Base-by-base conservation (phyloP, 2,329 filamentous ascomycete genomes). In the Xylaria hypoxylon region DNA sequence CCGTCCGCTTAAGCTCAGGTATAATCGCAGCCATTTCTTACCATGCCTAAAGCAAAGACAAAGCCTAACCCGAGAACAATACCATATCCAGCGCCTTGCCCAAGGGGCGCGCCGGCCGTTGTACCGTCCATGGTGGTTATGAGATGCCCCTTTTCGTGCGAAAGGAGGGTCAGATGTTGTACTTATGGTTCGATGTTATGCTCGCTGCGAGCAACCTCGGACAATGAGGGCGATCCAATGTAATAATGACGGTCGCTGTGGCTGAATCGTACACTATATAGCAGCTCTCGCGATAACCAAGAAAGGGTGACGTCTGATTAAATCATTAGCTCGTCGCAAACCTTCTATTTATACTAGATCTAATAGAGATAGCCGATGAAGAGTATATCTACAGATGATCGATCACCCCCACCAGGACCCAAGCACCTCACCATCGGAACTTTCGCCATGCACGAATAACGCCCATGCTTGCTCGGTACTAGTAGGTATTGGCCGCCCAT, bases 61-160 rank as follows among this genome's bases (percentile, higher is more conserved):
- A 91, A 88, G 22, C 92, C 92, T 17, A 94, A 79, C 19, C 92
- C 92, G 38, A 94, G 80, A 57, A 94, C 87, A 71, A 94, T 89
- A 74, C 91, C 92, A 85, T 94, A 94, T 74, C 92, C 92, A 68
- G 89, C 90, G 62, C 86, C 88, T 74, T 91, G 87, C 69, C 80
- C 79, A 17, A 87, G 77, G 33, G 85, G 80, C 24, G 81, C 40
- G 28, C 24, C 35, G 13, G 8, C 58, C 28, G n/a, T 33, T 31
- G 59, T 59, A 35, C 51, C 59, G 22, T 40, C 58, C 68, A 70
- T 70, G 40, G 15, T 47, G 19, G 42, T n/a, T 24, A n/a, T 33
- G 19, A 24, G 35, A 22, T 47, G 45, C 31, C 31, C 31, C 24
- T 35, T 31, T 57, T 22, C 17, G 15, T 40, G 15, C 19, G 22